A percentile compares a stretch with the other conserved stretches of the same genome.
Evolutionary conservation across 495 filamentous ascomycete species (phyloP).

Genomic region (Aspergillus ostianus): DNA sequence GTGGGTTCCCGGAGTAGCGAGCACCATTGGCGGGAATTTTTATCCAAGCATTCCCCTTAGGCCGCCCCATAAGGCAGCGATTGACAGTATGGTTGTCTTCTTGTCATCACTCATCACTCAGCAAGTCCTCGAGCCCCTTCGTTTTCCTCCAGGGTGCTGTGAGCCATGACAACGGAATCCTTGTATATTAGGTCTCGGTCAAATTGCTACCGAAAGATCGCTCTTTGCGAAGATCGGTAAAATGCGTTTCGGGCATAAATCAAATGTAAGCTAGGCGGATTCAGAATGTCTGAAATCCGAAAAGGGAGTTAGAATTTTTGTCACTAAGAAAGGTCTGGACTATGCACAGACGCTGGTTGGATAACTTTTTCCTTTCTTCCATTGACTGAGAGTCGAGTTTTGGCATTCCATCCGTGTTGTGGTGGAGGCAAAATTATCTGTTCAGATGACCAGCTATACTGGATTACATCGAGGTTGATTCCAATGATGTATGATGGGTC

Average conservation of each 20-base stretch:
- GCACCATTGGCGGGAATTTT: conserved; percentile 6
- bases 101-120: no score
- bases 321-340: not conserved
- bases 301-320: not conserved
- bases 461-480: conserved; percentile 48
- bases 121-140: not conserved
- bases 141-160: not conserved
- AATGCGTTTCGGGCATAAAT: not conserved
- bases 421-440: conserved; percentile 52
- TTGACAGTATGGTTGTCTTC: not conserved
- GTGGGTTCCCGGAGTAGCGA: not conserved
- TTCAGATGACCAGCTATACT: conserved; percentile 47
- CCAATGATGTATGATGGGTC: conserved; percentile 43
- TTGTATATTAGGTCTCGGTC: conserved; percentile 1
- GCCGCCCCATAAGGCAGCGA: not conserved
- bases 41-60: not conserved
- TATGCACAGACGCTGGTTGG: not conserved
- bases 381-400: conserved; percentile 29
- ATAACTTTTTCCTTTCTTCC: no score
- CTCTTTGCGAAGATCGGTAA: not conserved
- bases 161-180: not conserved
- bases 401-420: conserved; percentile 47
- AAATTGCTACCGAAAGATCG: not conserved
- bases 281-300: not conserved
- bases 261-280: not conserved